Evolutionary conservation across 192 early-diverging fungal species (phyloP).

Genomic region (Dissophora globulifera): DNA sequence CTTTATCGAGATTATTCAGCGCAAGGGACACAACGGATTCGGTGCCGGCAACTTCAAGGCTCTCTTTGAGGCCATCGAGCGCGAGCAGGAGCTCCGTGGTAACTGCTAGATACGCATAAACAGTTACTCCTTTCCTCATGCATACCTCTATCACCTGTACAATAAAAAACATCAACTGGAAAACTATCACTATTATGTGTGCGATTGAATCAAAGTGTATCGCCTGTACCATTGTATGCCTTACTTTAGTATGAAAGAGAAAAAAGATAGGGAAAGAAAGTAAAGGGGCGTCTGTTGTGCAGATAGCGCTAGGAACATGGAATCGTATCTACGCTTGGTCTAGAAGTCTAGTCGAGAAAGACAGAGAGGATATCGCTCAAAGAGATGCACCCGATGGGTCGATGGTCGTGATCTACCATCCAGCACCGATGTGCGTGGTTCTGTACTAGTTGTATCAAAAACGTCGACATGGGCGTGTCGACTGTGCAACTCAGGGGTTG

Average conservation of each 20-base stretch:
- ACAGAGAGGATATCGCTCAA: constrained; percentile 72
- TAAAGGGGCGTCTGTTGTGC: no score
- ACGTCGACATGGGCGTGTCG: constrained; percentile 62
- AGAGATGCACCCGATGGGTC: constrained; percentile 76
- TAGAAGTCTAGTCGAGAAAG: constrained; percentile 50
- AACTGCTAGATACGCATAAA: constrained; percentile 61
- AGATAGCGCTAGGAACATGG: no score
- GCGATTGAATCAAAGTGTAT: no score
- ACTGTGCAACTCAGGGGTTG: constrained; percentile 61
- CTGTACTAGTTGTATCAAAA: constrained; percentile 62
- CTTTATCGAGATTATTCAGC: constrained; percentile 98
- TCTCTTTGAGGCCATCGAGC: constrained; percentile 95
- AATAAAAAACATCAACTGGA: constrained; percentile 8
- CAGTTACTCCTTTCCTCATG: neutral
- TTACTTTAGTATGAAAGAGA: no score
- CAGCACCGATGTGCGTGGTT: constrained; percentile 71
- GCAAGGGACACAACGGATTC: constrained; percentile 91
- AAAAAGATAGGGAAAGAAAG: no score
- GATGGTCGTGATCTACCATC: constrained; percentile 68
- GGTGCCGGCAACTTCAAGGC: constrained; percentile 99
- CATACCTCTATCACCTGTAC: constrained; percentile 10
- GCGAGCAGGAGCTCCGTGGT: constrained; percentile 92
- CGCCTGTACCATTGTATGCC: no score
- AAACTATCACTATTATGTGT: no score
- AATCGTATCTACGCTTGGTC: neutral